Base-by-base conservation (phyloP, 208 protist genomes). In the Acanthamoeba healyi region DNA sequence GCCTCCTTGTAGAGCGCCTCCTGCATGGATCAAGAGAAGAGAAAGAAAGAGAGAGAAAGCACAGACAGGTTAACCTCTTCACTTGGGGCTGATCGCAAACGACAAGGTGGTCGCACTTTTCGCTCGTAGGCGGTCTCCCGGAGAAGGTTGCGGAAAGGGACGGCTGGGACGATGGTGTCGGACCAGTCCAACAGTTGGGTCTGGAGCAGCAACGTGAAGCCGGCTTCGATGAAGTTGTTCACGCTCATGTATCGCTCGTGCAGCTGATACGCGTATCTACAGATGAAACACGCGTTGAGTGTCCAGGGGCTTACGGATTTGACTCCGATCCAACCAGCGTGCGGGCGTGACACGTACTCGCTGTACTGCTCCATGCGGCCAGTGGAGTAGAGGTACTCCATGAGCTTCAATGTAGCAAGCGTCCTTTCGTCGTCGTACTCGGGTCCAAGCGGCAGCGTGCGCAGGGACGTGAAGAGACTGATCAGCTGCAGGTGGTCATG, bases 301-400 rank as follows among this genome's bases (percentile, higher is more conserved):
- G n/a, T n/a, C n/a, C n/a, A n/a, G n/a, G n/a, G n/a, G n/a, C n/a
- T n/a, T n/a, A n/a, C n/a, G n/a, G n/a, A n/a, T n/a, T n/a, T n/a
- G n/a, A n/a, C n/a, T n/a, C n/a, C 26, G n/a, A n/a, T n/a, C n/a
- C n/a, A n/a, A n/a, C n/a, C n/a, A n/a, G 24, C 7, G 15, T 26
- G 0, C 51, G 26, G 51, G 51, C 14, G 51, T 58, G 51, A 58
- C 88, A 10, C 94, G 58, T 96, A 96, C 67, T 96, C 94, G n/a
- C 74, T 94, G 46, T 96, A 96, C 9, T 94, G 82, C 51, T 96
- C 95, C 56, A 89, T 51, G 29, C 95, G 46, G 29, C 95, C 95
- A 1, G 95, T 96, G 54, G 91, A 67, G 86, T 96, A 94, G 3
- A 96, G 51, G 74, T 96, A 96, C 15, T 90, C 54, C 95, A 96